Evolutionary conservation across 192 early-diverging fungal species (phyloP), one percentile per base, ranked within the genome.

Genomic region (Coemansia sp.): DNA sequence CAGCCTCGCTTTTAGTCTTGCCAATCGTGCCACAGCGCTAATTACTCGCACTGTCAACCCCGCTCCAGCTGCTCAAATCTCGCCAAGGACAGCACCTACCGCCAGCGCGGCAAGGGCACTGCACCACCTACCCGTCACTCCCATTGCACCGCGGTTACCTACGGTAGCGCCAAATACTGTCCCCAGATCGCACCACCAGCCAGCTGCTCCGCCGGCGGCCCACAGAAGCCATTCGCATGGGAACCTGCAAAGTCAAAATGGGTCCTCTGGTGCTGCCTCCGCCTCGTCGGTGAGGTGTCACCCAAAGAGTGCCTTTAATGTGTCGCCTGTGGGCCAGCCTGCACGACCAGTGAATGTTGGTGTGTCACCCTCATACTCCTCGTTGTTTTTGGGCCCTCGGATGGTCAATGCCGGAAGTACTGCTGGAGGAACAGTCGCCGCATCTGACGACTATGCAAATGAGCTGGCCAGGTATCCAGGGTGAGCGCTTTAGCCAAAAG

Each of bases 361-460:
- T 1, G 64, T 80, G 68, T 80, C 77, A 24, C 58, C 77, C 14
- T 68, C 77, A 25, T 80, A 74, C 58, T 60, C 42, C 12, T 36
- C 72, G 49, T 51, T 74, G n/a, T 74, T 74, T 57, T 35, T 68
- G 51, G 60, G 66, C 45, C 41, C 62, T 1, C 66, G 72, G n/a
- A 17, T 45, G 6, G 54, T 46, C 22, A 56, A 41, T 7, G 3
- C 19, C 7, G 56, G 36, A 17, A 14, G 36, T 22, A 20, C 35
- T 2, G 1, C 19, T 38, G 56, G 56, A 8, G 19, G 56, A n/a
- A 37, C 35, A n/a, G 31, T 32, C 19, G 20, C 35, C 4, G 36
- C 35, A 8, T 31, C 51, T 31, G 29, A 54, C 17, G 51, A 54
- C 25, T 25, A 25, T 32, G 12, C 0, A 15, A 15, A 32, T 17